Conservation (phyloP, 768 basidiomycete species). For the Leccinum rimulosum region DNA sequence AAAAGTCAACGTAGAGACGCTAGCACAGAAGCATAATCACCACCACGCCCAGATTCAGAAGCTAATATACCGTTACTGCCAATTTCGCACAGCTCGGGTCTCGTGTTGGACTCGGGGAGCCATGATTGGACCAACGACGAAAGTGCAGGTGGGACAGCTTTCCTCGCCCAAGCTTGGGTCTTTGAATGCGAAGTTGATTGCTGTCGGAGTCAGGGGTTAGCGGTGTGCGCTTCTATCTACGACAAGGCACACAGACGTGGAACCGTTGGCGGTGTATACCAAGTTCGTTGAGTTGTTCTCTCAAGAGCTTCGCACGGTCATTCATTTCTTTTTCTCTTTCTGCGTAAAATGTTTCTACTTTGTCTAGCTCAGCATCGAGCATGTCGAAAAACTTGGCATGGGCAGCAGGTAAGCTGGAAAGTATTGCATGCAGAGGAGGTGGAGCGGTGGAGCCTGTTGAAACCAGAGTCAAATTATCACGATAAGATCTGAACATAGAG, state of each 20-base stretch:
- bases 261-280: slow-evolving; percentile 60
- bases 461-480: neutral
- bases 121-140: slow-evolving; percentile 2
- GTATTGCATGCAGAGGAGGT: slow-evolving; percentile 45
- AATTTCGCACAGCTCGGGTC: neutral
- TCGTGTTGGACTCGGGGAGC: neutral
- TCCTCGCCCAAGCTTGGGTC: slow-evolving; percentile 10
- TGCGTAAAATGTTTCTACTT: slow-evolving; percentile 81
- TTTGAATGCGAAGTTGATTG: slow-evolving; percentile 6
- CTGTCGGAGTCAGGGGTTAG: slow-evolving; percentile 4
- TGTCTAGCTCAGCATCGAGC: slow-evolving; percentile 76
- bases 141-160: slow-evolving; percentile 1
- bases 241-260: slow-evolving; percentile 41
- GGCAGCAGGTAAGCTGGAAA: slow-evolving; percentile 52
- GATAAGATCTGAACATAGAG: too few species aligned
- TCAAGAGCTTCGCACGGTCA: slow-evolving; percentile 44
- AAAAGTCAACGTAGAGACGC: neutral
- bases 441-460: slow-evolving; percentile 12
- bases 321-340: slow-evolving; percentile 66
- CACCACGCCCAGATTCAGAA: slow-evolving; percentile 19
- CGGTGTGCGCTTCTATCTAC: neutral
- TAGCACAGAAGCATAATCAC: neutral
- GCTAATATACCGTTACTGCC: neutral
- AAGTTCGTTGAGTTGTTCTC: slow-evolving; percentile 72
- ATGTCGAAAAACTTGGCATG: slow-evolving; percentile 72